phyloP scores from a whole-genome alignment of 2,329 filamentous ascomycete genomes.

The Scopulariopsis brevicaulis region DNA sequence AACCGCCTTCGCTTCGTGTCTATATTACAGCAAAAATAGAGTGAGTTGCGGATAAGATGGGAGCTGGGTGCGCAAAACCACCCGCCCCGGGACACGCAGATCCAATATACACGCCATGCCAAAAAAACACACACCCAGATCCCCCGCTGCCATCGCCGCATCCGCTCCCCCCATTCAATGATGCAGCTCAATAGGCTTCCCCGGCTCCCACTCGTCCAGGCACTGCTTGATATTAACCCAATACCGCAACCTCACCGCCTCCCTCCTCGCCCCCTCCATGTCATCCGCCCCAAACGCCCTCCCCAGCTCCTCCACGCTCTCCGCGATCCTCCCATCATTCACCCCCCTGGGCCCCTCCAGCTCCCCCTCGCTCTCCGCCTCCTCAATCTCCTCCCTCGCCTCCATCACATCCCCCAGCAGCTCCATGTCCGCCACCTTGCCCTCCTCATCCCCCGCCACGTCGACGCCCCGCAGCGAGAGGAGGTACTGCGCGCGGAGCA shows the following conservation, averaged over 20 bases:
- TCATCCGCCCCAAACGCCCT: constrained; percentile 56
- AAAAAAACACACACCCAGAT: not conserved
- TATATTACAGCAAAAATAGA: not conserved
- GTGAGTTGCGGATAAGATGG: not conserved
- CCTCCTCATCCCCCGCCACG: constrained; percentile 66
- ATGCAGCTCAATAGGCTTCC: constrained; percentile 46
- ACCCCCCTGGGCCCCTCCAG: constrained; percentile 44
- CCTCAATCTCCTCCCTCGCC: constrained; percentile 64
- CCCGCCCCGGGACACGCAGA: not conserved
- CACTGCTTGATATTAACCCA: constrained; percentile 83
- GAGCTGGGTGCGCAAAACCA: not conserved
- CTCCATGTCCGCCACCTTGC: constrained; percentile 54
- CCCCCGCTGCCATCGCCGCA: not conserved
- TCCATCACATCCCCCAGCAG: constrained; percentile 74
- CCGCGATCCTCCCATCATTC: constrained; percentile 58
- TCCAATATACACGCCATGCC: not conserved
- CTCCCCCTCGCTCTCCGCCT: constrained; percentile 55
- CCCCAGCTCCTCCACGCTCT: constrained; percentile 52
- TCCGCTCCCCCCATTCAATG: constrained; percentile 20
- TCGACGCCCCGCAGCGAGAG: constrained; percentile 65
- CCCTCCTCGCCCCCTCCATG: constrained; percentile 51
- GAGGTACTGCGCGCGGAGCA: constrained; percentile 81
- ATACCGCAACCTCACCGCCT: constrained; percentile 73
- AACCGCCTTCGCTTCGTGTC: not conserved
- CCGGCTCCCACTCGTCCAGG: constrained; percentile 74